Evolutionary conservation across 2,329 filamentous ascomycete species (phyloP).

Genomic region (Penicillium crustosum): DNA sequence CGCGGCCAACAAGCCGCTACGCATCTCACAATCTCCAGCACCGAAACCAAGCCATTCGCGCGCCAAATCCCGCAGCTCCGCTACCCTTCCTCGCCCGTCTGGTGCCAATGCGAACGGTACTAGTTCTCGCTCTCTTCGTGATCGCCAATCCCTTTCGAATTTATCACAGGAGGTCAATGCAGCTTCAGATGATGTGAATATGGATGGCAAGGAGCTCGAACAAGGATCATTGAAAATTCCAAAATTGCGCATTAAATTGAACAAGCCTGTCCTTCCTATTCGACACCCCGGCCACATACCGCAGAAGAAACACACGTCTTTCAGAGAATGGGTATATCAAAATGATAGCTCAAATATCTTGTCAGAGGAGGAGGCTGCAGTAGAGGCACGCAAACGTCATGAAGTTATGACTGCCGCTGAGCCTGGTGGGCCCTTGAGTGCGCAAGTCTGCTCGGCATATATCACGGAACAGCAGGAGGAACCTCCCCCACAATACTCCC

Average conservation of each 20-base stretch:
- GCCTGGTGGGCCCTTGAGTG: constrained; percentile 72
- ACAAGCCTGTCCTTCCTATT: constrained; percentile 51
- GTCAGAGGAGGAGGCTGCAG: constrained; percentile 61
- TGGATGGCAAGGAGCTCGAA: constrained; percentile 22
- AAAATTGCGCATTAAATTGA: constrained; percentile 50
- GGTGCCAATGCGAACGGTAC: constrained; percentile 23
- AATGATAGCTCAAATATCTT: constrained; percentile 46
- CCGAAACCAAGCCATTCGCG: constrained; percentile 29
- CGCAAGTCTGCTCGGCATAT: constrained; percentile 68
- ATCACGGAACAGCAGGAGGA: constrained; percentile 72
- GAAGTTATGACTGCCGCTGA: constrained; percentile 71
- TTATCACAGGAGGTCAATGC: constrained; percentile 16
- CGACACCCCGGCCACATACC: constrained; percentile 54
- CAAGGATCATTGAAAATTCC: constrained; percentile 30
- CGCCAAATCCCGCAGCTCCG: constrained; percentile 33
- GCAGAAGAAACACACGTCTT: constrained; percentile 50
- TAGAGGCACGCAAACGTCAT: constrained; percentile 68
- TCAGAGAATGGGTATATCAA: constrained; percentile 64
- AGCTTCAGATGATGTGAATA: constrained; percentile 15
- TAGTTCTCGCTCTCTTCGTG: constrained; percentile 26
- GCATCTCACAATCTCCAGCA: constrained; percentile 30
- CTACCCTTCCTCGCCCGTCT: constrained; percentile 21
- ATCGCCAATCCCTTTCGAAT: constrained; percentile 29
- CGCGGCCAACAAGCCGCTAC: constrained; percentile 21
- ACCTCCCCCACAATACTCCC: constrained; percentile 77